A percentile compares a stretch with the other conserved stretches of the same genome.
Evolutionary conservation across 148 eudicot genomes (phyloP).

Genomic region (Chenopodium album): DNA sequence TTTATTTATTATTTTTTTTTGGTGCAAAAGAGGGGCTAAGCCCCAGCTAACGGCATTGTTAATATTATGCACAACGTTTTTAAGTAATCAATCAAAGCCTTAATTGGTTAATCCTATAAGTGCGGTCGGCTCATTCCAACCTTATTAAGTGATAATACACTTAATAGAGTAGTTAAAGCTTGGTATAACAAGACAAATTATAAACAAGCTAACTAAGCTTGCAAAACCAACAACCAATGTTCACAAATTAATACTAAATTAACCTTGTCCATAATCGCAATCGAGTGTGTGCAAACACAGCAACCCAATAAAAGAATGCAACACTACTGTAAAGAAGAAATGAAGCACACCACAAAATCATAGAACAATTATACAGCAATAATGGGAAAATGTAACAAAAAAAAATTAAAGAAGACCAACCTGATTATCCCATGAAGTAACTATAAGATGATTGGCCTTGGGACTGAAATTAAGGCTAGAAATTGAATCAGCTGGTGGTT

Average conservation of each 20-base stretch:
- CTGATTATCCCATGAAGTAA: slow-evolving; percentile 99
- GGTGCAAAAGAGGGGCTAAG: no score
- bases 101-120: no score
- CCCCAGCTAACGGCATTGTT: no score
- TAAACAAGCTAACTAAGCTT: no score
- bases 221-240: no score
- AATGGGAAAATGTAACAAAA: background rate
- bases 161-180: no score
- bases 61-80: background rate
- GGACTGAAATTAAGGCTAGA: slow-evolving; percentile 88
- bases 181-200: no score
- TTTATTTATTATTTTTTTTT: no score
- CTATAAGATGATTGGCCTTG: slow-evolving; percentile 80
- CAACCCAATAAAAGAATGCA: background rate
- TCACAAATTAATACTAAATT: background rate
- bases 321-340: background rate
- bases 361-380: background rate
- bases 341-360: background rate
- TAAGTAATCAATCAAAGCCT: background rate
- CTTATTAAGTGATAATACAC: no score
- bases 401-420: slow-evolving; percentile 28
- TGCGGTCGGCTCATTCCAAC: no score
- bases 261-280: background rate
- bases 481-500: slow-evolving; percentile 69
- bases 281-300: background rate